phyloP scores from a whole-genome alignment of 164 flowering plant species.

The Vitis vinifera region ASM3070453v1 NC_081817.1:9120001-9120500 shows the following conservation, averaged over 20 bases:
- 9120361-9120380: constrained; percentile 15
- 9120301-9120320: constrained; percentile 25
- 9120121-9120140: constrained; percentile 17
- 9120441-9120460: constrained; percentile 31
- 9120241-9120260: constrained; percentile 15
- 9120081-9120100: constrained; percentile 14
- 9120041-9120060: constrained; percentile 1
- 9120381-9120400: constrained; percentile 13
- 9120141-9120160: constrained; percentile 13
- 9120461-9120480: constrained; percentile 34
- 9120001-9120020: constrained; percentile 25
- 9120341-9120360: constrained; percentile 17
- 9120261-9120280: constrained; percentile 20
- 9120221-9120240: constrained; percentile 19
- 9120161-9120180: constrained; percentile 9
- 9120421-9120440: constrained; percentile 38
- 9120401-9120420: constrained; percentile 35
- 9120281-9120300: constrained; percentile 20
- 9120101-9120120: constrained; percentile 11
- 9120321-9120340: constrained; percentile 22
- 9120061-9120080: constrained; percentile 7
- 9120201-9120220: constrained; percentile 18
- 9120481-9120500: constrained; percentile 30
- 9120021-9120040: constrained; percentile 12
- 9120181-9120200: constrained; percentile 12